Base-by-base conservation (phyloP, 1,284 basidiomycete genomes). In the Cutaneotrichosporon spelunceum region DNA sequence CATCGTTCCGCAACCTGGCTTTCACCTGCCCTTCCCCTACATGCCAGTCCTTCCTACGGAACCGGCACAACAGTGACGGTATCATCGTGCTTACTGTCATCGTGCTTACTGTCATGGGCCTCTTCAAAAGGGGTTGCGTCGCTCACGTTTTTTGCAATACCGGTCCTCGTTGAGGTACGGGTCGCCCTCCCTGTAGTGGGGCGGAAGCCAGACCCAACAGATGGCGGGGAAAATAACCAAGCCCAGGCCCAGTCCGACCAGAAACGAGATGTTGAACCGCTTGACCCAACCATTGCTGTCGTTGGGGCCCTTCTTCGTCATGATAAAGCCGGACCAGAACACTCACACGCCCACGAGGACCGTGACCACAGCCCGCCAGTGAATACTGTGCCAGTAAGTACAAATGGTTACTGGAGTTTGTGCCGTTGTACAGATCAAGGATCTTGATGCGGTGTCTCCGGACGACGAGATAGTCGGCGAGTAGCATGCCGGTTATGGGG, bases 381-480 rank as follows among this genome's bases (percentile, higher is more conserved):
- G 67, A 60, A 69, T 63, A 2, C 70, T 68, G 13, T 60, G 56
- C 26, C 65, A 52, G 56, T 65, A 79, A 52, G 56, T 65, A 79
- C 71, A 71, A 72, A 63, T 72, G 71, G 19, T 68, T 68, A 7
- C 67, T 65, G 10, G 27, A 26, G 16, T 59, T 57, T 0, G 57
- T 57, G 14, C 65, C 64, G 26, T 60, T 65, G 58, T 71, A 72
- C 10, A 81, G 69, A 57, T 75, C 70, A 10, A 73, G 69, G 44
- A 81, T 66, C 50, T 74, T 67, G 47, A 80, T 45, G 11, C 64
- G 57, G 14, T 74, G 75, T 14, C 70, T 66, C 16, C 78, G 73
- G 30, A 81, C 63, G 39, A 81, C 59, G 61, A 75, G 78, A 71
- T 79, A 81, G 68, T 81, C 79, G 42, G 71, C 66, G 42, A 80